A percentile compares a stretch with the other conserved stretches of the same genome.
Conservation (phyloP, 306 rosid species). For the Oemleria cerasiformis region DNA sequence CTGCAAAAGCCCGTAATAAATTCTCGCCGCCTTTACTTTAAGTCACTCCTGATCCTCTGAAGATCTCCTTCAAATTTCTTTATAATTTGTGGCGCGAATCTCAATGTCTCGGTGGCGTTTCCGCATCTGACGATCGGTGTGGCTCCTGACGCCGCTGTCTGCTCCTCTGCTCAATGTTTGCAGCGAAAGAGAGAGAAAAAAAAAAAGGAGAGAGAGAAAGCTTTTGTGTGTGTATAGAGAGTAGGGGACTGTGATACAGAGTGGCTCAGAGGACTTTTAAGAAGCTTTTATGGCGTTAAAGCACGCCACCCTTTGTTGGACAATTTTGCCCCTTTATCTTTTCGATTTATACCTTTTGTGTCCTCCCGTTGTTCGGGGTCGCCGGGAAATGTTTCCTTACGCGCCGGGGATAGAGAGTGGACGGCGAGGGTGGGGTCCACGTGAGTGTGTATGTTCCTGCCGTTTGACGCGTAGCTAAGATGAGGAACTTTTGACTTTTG, state of each 20-base stretch:
- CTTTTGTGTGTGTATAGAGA: slow-evolving; percentile 25
- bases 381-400: not conserved
- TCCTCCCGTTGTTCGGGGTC: not conserved
- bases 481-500: slow-evolving; percentile 3
- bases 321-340: slow-evolving; percentile 37
- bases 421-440: not conserved
- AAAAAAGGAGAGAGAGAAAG: slow-evolving; percentile 4
- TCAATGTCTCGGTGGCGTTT: slow-evolving; percentile 36
- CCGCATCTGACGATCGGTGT: not conserved
- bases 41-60: slow-evolving; percentile 48
- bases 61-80: slow-evolving; percentile 33
- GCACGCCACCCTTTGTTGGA: slow-evolving; percentile 50
- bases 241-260: slow-evolving; percentile 65
- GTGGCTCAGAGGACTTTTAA: slow-evolving; percentile 37
- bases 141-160: slow-evolving; percentile 43
- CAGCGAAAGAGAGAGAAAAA: not conserved
- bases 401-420: not conserved
- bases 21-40: slow-evolving; percentile 80
- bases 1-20: slow-evolving; percentile 32
- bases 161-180: slow-evolving; percentile 16
- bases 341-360: not conserved
- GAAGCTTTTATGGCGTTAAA: slow-evolving; percentile 42
- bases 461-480: slow-evolving; percentile 18
- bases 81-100: slow-evolving; percentile 54
- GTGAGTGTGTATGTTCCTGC: not conserved